Evolutionary conservation across 2,329 filamentous ascomycete genomes (phyloP), one percentile per base, ranked within the genome.

Genomic region (Fusarium praegraminearum): DNA sequence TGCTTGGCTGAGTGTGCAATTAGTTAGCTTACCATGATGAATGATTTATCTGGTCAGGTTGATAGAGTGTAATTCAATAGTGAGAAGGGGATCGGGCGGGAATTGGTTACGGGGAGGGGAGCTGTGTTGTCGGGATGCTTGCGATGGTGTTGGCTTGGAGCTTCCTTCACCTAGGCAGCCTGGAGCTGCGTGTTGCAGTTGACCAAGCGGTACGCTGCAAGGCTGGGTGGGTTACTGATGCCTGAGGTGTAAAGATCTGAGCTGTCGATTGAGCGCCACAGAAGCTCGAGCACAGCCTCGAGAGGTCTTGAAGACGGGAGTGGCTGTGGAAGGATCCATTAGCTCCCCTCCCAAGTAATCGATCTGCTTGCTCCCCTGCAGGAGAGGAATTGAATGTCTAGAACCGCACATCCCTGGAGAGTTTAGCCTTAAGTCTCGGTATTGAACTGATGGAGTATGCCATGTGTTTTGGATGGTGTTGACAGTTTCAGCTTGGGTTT

Each of bases 151-250:
- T 72, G 76, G 69, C 62, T 73, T 77, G 76, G 76, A 79, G 77
- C 77, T 79, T 76, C 70, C 67, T 78, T 78, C 80, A 65, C 62
- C 62, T 45, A 82, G 80, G 80, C 80, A 82, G 78, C 80, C 80
- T 76, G 78, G 78, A 82, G 80, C 80, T 82, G 80, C 80, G 80
- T 79, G 75, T 75, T 76, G 73, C 75, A 67, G 69, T 69, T 66
- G 70, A 60, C 54, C 43, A 20, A 18, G 60, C 32, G 63, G 56
- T 54, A 50, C 50, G 56, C 43, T 57, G 65, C 73, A 68, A 77
- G 74, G 75, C 75, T 76, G 71, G 36, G 28, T 30, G 28, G 71
- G 62, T 18, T 22, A 16, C 33, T 51, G 43, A 24, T 79, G 77
- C 77, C 77, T 79, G 71, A 79, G 77, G 77, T 71, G 56, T 47